Base-by-base conservation (phyloP, 2,329 filamentous ascomycete genomes). In the Aureobasidium mangrovei region DNA sequence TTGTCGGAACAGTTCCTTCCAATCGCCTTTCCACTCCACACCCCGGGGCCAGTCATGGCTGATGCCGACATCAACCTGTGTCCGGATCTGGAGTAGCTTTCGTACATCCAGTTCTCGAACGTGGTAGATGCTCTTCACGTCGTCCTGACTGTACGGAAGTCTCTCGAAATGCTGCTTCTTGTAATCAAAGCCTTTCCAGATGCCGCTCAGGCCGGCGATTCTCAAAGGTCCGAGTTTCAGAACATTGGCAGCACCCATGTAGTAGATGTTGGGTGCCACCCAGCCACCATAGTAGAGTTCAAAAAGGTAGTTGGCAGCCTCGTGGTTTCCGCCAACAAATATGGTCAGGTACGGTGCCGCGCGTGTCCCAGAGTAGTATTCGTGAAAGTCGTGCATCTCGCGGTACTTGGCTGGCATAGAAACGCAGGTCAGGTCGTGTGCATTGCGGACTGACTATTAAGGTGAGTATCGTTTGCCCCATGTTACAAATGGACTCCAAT, bases 211-310 rank as follows among this genome's bases (percentile, higher is more conserved):
- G 4, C 86, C 91, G 35, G 89, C 88, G 58, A 98, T 95, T 26
- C 93, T 83, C 46, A 98, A 72, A 1, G 88, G 85, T 0, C 91
- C 91, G 32, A 94, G 75, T 18, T 85, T 84, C 39, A 98, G 68
- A 7, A 98, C 84, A 65, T 95, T 96, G 57, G 93, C 89, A 33
- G 90, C 88, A 46, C 93, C 93, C 68, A 97, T 79, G 71, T 96
- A 98, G 75, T 96, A 98, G 59, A 98, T 97, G 61, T 93, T 95
- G 7, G 89, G 90, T 6, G 91, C 91, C 4, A 89, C 93, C 93
- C 93, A 98, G 48, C 93, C 93, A 49, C 93, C 93, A 66, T 97
- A 95, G 73, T 88, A 95, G 0, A 98, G 79, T 71, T 98, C 93
- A 76, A 84, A 93, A 4, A 95, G 75, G 69, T 97, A 83, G 48